A percentile compares a stretch with the other conserved stretches of the same genome.
These are phyloP conservation scores for Phytophthora syringae DNA, from an alignment of 352 stramenopile genomes.

Conservation along the genomic window DNA sequence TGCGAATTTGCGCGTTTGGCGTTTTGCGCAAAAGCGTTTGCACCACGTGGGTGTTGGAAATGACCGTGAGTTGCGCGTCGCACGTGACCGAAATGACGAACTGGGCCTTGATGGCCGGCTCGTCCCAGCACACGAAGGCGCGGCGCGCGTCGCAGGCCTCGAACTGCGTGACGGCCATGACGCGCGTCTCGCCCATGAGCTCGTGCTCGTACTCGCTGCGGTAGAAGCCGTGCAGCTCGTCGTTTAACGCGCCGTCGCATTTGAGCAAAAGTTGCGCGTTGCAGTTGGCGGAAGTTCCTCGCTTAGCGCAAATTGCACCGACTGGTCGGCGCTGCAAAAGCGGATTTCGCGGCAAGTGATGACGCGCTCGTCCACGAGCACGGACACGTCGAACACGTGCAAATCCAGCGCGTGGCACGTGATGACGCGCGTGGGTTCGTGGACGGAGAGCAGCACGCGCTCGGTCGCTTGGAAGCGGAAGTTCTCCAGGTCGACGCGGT, in stretches of 20 bases:
- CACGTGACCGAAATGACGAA: slow-evolving; percentile 95
- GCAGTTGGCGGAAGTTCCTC: slow-evolving; percentile 42
- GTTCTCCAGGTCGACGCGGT: slow-evolving; percentile 70
- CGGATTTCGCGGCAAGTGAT: slow-evolving; percentile 64
- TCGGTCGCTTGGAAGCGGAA: slow-evolving; percentile 77
- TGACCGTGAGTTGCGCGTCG: slow-evolving; percentile 87
- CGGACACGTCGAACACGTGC: slow-evolving; percentile 74
- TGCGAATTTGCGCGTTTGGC: slow-evolving; percentile 62
- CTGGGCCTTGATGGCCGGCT: slow-evolving; percentile 96
- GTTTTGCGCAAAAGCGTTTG: slow-evolving; percentile 76
- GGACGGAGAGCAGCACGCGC: slow-evolving; percentile 66
- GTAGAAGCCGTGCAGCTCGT: slow-evolving; percentile 98
- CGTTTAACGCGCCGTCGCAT: slow-evolving; percentile 82
- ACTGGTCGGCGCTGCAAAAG: slow-evolving; percentile 60
- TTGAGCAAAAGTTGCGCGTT: slow-evolving; percentile 49
- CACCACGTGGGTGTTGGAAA: slow-evolving; percentile 97
- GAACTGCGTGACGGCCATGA: slow-evolving; percentile 94
- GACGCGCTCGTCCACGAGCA: slow-evolving; percentile 46
- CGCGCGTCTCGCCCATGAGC: slow-evolving; percentile 88
- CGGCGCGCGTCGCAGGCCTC: slow-evolving; percentile 90
- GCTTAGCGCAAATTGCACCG: slow-evolving; percentile 59
- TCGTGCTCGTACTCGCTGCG: slow-evolving; percentile 92
- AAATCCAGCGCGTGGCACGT: slow-evolving; percentile 96
- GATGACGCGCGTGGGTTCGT: slow-evolving; percentile 76
- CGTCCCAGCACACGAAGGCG: slow-evolving; percentile 98